Evolutionary conservation across 1,139 yeast species (phyloP).

Genomic region (Hyphopichia burtonii): DNA sequence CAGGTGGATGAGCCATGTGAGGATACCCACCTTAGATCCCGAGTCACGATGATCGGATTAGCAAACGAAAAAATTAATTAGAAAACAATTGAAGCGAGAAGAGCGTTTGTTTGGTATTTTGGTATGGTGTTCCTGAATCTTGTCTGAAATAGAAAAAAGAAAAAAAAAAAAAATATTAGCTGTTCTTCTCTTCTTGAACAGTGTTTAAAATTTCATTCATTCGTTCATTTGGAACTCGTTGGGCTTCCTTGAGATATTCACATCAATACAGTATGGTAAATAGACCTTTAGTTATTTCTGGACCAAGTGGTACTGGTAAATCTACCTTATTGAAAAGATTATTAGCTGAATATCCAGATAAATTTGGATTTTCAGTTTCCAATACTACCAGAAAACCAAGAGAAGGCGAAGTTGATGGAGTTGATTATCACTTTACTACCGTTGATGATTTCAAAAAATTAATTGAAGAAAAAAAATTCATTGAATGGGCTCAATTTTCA

Average conservation of each 20-base stretch:
- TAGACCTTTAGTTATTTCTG: conserved; percentile 91
- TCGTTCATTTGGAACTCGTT: not conserved
- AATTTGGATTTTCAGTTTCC: conserved; percentile 91
- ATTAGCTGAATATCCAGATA: conserved; percentile 84
- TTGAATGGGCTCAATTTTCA: conserved; percentile 97
- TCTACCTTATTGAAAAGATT: conserved; percentile 88
- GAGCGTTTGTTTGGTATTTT: no score
- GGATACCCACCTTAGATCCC: no score
- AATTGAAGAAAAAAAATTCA: conserved; percentile 72
- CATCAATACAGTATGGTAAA: conserved; percentile 13
- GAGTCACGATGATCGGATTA: no score
- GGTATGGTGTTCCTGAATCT: not conserved
- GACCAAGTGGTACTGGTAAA: conserved; percentile 97
- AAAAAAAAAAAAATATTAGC: no score
- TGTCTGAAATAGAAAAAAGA: not conserved
- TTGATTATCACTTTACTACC: conserved; percentile 82
- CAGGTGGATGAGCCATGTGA: no score
- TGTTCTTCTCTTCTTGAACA: no score
- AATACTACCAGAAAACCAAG: conserved; percentile 93
- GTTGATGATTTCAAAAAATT: conserved; percentile 76
- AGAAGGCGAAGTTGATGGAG: conserved; percentile 85
- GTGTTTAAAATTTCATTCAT: not conserved
- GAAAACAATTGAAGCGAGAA: no score
- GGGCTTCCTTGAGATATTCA: not conserved
- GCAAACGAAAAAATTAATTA: no score